These are phyloP conservation scores for Cladosporium sp. DNA, from an alignment of 2,329 filamentous ascomycete species.

Conservation along the genomic window DNA sequence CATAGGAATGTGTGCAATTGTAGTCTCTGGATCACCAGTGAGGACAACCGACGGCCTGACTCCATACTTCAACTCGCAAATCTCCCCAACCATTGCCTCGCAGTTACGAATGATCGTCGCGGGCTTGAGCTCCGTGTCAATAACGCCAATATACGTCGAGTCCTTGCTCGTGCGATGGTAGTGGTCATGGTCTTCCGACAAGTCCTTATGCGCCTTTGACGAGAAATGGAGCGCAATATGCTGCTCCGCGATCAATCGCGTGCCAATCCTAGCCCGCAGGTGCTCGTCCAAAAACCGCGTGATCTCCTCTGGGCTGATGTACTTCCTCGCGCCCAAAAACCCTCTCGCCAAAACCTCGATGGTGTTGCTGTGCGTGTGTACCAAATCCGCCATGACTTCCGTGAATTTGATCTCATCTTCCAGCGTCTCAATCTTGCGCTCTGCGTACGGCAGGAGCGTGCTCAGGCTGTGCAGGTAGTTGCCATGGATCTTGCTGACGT, in stretches of 20 bases:
- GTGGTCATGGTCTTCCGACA: conserved; percentile 39
- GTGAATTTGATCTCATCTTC: conserved; percentile 91
- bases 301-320: conserved; percentile 80
- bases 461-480: conserved; percentile 94
- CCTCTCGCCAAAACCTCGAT: conserved; percentile 90
- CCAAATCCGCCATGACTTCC: conserved; percentile 89
- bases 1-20: conserved; percentile 90
- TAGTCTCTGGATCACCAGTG: conserved; percentile 82
- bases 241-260: conserved; percentile 90
- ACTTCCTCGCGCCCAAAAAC: conserved; percentile 89
- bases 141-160: conserved; percentile 83
- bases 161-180: conserved; percentile 48
- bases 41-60: conserved; percentile 78
- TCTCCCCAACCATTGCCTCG: conserved; percentile 88
- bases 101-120: conserved; percentile 80
- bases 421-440: conserved; percentile 69
- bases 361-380: conserved; percentile 90
- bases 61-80: conserved; percentile 95
- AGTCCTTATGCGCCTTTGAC: conserved; percentile 68
- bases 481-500: conserved; percentile 90
- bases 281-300: conserved; percentile 92
- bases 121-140: conserved; percentile 84
- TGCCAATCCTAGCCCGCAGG: conserved; percentile 89
- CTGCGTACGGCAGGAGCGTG: conserved; percentile 81
- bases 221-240: conserved; percentile 86